Evolutionary conservation across 441 rosid genomes (phyloP).

Genomic region (Aleurites moluccanus): DNA sequence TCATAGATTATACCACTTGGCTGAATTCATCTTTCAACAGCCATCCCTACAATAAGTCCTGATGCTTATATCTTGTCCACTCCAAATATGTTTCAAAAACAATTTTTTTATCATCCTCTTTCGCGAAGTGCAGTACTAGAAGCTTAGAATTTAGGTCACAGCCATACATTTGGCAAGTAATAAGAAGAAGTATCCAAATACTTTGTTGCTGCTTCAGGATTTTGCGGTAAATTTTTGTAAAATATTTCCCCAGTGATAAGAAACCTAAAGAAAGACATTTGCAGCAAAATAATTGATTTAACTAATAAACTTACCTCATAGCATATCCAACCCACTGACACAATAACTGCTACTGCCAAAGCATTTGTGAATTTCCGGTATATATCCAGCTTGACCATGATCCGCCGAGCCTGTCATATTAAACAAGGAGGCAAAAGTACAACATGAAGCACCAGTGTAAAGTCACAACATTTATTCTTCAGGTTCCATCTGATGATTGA

Average conservation of each 20-base stretch:
- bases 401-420: constrained; percentile 69
- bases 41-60: background rate
- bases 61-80: background rate
- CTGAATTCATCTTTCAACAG: background rate
- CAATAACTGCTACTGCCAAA: constrained; percentile 81
- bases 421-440: background rate
- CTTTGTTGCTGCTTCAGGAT: too few species aligned
- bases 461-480: too few species aligned
- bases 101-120: too few species aligned
- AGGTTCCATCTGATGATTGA: background rate
- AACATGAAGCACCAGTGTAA: background rate
- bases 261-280: background rate
- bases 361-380: constrained; percentile 96
- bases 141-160: background rate
- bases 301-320: constrained; percentile 62
- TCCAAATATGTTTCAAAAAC: background rate
- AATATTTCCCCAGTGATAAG: too few species aligned
- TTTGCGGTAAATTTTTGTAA: too few species aligned
- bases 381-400: constrained; percentile 84
- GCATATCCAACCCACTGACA: constrained; percentile 95
- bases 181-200: too few species aligned
- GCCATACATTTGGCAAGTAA: too few species aligned
- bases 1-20: too few species aligned
- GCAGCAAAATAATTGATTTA: background rate
- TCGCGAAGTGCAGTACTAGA: background rate